Conservation (phyloP, 345 rosid species). For the Trapa incisa region DNA sequence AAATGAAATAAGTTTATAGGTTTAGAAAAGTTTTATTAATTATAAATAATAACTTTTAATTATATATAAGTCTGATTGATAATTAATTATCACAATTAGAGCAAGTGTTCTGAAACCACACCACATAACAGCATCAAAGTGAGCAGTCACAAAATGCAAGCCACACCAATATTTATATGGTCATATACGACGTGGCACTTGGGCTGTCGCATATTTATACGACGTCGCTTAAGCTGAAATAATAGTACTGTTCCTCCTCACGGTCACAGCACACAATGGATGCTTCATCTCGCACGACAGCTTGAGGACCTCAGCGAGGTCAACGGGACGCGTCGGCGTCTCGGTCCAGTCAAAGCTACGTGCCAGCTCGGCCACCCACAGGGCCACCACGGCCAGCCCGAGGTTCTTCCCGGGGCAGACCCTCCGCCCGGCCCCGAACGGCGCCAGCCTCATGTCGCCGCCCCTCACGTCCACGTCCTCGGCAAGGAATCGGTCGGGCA, state of each 20-base stretch:
- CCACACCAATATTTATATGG: no score
- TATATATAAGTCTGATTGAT: no score
- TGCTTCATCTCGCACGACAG: conserved; percentile 84
- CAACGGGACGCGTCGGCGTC: conserved; percentile 31
- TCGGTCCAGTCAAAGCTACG: conserved; percentile 43
- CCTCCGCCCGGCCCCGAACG: conserved; percentile 86
- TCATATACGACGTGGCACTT: no score
- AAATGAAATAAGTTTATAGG: no score
- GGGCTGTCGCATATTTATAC: no score
- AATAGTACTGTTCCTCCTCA: conserved; percentile 10
- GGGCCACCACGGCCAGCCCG: conserved; percentile 51
- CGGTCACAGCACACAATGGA: conserved; percentile 46
- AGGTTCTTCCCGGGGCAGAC: conserved; percentile 80
- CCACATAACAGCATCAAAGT: no score
- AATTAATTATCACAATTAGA: no score
- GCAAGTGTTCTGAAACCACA: no score
- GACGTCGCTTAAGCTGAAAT: neutral
- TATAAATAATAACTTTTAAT: no score
- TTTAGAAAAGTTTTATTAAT: no score
- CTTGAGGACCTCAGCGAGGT: conserved; percentile 58
- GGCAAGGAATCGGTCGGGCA: conserved; percentile 55
- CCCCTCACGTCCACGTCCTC: conserved; percentile 55
- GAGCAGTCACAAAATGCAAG: no score
- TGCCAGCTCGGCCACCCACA: conserved; percentile 77
- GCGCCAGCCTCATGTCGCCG: conserved; percentile 63